These are phyloP conservation scores for Friedmanniomyces simplex DNA, from an alignment of 495 filamentous ascomycete genomes.

Conservation along the genomic window DNA sequence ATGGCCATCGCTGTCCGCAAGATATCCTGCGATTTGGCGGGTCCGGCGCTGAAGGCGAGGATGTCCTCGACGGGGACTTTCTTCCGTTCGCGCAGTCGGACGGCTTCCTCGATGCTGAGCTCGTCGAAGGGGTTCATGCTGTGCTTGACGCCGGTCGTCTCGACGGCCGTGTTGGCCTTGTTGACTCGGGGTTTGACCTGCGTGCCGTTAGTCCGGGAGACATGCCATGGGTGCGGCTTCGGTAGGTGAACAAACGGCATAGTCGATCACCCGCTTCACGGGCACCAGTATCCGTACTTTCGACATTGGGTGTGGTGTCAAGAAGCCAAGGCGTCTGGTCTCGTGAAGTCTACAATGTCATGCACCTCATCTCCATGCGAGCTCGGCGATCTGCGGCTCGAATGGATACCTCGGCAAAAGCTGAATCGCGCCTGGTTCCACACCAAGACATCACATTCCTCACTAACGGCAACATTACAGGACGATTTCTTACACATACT, in stretches of 20 bases:
- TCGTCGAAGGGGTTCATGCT: slow-evolving; percentile 99
- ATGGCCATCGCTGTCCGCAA: slow-evolving; percentile 97
- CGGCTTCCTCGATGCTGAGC: slow-evolving; percentile 90
- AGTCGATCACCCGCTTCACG: slow-evolving; percentile 97
- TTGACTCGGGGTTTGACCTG: slow-evolving; percentile 98
- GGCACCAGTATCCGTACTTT: slow-evolving; percentile 87
- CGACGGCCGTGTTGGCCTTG: slow-evolving; percentile 85
- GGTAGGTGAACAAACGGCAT: slow-evolving; percentile 58
- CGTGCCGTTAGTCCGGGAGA: background rate
- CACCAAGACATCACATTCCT: too few species aligned
- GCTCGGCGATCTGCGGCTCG: background rate
- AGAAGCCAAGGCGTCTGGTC: background rate
- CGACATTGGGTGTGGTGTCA: slow-evolving; percentile 46
- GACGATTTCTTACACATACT: too few species aligned
- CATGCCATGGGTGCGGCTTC: background rate
- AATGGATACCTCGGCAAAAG: too few species aligned
- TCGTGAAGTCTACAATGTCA: background rate
- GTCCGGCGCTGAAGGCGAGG: slow-evolving; percentile 77
- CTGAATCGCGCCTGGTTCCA: too few species aligned
- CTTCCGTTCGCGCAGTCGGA: slow-evolving; percentile 77
- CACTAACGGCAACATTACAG: too few species aligned
- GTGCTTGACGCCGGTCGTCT: slow-evolving; percentile 88
- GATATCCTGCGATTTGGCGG: slow-evolving; percentile 72
- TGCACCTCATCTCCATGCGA: slow-evolving; percentile 1
- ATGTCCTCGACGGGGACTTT: slow-evolving; percentile 66